Conservation (phyloP, 768 basidiomycete species). For the Auricularia auricula-judae region DNA sequence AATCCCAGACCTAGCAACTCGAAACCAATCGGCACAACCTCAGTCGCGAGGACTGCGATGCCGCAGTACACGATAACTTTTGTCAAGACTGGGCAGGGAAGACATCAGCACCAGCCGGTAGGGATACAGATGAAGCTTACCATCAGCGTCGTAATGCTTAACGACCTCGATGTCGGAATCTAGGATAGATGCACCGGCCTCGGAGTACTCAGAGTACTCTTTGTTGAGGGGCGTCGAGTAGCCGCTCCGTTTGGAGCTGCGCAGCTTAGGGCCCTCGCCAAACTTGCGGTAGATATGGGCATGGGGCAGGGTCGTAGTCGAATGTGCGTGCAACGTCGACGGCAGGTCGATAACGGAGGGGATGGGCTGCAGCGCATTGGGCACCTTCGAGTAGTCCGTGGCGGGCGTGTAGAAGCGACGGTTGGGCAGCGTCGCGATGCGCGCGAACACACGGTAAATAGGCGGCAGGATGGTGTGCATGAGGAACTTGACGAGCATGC, state of each 20-base stretch:
- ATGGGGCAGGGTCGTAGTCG: not conserved
- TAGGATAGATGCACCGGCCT: not conserved
- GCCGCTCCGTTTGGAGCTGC: not conserved
- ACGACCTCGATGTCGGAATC: slow-evolving; percentile 27
- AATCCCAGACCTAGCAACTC: slow-evolving; percentile 37
- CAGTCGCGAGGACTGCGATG: slow-evolving; percentile 59
- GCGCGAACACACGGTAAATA: slow-evolving; percentile 64
- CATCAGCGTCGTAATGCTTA: slow-evolving; percentile 81
- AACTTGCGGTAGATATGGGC: not conserved
- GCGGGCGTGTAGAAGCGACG: slow-evolving; percentile 86
- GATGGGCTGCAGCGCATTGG: slow-evolving; percentile 56
- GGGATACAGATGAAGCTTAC: slow-evolving; percentile 28
- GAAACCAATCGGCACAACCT: slow-evolving; percentile 56
- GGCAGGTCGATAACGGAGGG: slow-evolving; percentile 83
- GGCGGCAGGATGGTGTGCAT: slow-evolving; percentile 73
- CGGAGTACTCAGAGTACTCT: not conserved
- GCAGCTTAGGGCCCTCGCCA: not conserved
- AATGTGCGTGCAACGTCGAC: slow-evolving; percentile 2
- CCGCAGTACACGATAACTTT: slow-evolving; percentile 87
- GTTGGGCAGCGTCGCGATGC: slow-evolving; percentile 60
- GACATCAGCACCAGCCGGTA: slow-evolving; percentile 2
- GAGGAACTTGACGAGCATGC: slow-evolving; percentile 69
- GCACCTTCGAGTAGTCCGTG: slow-evolving; percentile 64
- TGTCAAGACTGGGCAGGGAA: slow-evolving; percentile 49
- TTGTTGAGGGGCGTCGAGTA: not conserved